Evolutionary conservation across 305 asterid species (phyloP), one percentile per base, ranked within the genome.

Genomic region (Ruellia speciosa): DNA sequence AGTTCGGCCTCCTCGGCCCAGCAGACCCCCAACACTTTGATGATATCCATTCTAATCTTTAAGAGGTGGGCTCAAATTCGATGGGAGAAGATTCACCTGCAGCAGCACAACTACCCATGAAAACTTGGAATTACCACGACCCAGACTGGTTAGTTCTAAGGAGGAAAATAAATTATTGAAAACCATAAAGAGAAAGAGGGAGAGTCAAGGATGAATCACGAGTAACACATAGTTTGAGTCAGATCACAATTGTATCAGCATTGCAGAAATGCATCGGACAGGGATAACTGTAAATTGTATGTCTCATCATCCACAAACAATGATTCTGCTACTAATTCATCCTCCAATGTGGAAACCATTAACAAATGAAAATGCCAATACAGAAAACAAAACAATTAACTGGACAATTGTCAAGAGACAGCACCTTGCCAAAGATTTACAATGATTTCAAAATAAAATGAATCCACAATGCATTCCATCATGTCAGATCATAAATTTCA

Each of bases 401-500:
- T n/a, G n/a, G 4, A 24, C 3, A 24, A 24, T 1, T 24, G 31
- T 24, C 31, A 24, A 24, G 31, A 4, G 31, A 24, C 41, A 6
- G 9, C 41, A 37, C 11, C 3, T 8, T 37, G 11, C 12, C 0
- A 37, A 37, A 37, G 12, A 37, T 37, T 7, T 10, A 37, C 6
- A 37, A 24, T 3, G 41, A 7, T 10, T 6, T 37, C 3, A 37
- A 37, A 37, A 37, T 37, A 37, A 43, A 43, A 43, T 4, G 2
- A 12, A 43, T 4, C 16, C 1, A n/a, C 16, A n/a, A 2, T 37
- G 59, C 40, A 53, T 71, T 54, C 69, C 34, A 62, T 24, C 31
- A 4, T 49, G 83, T 80, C 83, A 75, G 85, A 71, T 76, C 75
- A 78, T 75, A 76, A n/a, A 0, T 24, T 54, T 68, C 82, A 71